A percentile compares a stretch with the other conserved stretches of the same genome.
Conservation (phyloP, 2,329 filamentous ascomycete genomes). For the Cytospora schulzeri region DNA sequence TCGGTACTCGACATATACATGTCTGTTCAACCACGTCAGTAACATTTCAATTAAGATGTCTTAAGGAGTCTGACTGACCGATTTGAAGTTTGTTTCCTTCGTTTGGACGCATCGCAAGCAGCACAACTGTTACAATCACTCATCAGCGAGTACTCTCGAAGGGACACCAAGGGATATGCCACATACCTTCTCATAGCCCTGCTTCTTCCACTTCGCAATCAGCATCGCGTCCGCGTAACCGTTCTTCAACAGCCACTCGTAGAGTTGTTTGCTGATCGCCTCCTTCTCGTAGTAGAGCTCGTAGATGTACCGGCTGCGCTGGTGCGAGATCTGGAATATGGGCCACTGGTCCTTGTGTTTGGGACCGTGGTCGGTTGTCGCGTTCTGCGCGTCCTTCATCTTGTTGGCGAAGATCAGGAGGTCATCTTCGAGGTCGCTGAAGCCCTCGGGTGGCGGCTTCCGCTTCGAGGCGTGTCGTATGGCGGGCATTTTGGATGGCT, state of each 20-base stretch:
- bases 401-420: slow-evolving; percentile 84
- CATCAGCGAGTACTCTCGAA: slow-evolving; percentile 32
- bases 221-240: slow-evolving; percentile 91
- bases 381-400: slow-evolving; percentile 95
- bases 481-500: slow-evolving; percentile 64
- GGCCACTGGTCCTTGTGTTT: slow-evolving; percentile 95
- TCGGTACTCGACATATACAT: slow-evolving; percentile 93
- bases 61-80: no score
- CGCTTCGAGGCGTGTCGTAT: slow-evolving; percentile 74
- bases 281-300: slow-evolving; percentile 98
- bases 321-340: slow-evolving; percentile 95
- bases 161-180: not conserved
- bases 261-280: slow-evolving; percentile 87
- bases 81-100: slow-evolving; percentile 93
- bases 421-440: slow-evolving; percentile 85
- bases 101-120: slow-evolving; percentile 96
- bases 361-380: slow-evolving; percentile 74
- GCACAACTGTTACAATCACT: slow-evolving; percentile 65
- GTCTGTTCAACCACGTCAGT: slow-evolving; percentile 65
- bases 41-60: no score
- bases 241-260: slow-evolving; percentile 97
- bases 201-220: slow-evolving; percentile 99
- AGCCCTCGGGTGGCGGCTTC: slow-evolving; percentile 83
- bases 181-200: slow-evolving; percentile 92
- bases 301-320: slow-evolving; percentile 90